Evolutionary conservation across 2,329 filamentous ascomycete species (phyloP).

Genomic region (Diaporthe destruens): DNA sequence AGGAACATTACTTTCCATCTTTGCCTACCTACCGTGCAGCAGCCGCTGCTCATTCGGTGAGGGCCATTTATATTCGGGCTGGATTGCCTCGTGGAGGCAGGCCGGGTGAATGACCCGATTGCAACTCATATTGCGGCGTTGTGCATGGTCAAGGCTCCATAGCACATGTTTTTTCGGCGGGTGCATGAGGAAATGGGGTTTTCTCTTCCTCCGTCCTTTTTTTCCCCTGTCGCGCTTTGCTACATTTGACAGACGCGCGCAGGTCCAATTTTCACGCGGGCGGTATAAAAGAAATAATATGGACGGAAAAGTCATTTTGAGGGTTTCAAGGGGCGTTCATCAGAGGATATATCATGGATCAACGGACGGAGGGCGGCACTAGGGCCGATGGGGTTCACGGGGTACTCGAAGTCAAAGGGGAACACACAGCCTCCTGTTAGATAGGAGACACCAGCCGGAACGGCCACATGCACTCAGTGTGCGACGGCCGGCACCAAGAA

Average conservation of each 20-base stretch:
- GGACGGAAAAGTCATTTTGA: constrained; percentile 19
- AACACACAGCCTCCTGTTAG: constrained; percentile 9
- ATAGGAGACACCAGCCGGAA: constrained; percentile 16
- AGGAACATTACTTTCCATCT: constrained; percentile 18
- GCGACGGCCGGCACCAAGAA: constrained; percentile 2
- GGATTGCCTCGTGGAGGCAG: constrained; percentile 5
- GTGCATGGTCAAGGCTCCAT: constrained; percentile 15
- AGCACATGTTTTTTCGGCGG: background rate
- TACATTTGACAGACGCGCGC: background rate
- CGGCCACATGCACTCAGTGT: constrained; percentile 15
- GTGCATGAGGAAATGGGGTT: constrained; percentile 12
- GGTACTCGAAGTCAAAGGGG: background rate
- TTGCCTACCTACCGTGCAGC: constrained; percentile 1
- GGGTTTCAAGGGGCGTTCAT: constrained; percentile 35
- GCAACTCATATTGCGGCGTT: constrained; percentile 24
- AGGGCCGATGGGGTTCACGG: background rate
- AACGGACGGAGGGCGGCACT: constrained; percentile 9
- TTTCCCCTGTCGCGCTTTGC: background rate
- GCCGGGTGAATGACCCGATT: background rate
- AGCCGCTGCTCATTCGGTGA: constrained; percentile 15
- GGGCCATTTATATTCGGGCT: background rate
- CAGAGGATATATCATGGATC: constrained; percentile 36
- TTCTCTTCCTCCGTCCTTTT: background rate
- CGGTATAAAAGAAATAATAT: constrained; percentile 34
- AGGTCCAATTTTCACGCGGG: background rate